Conservation (phyloP, 192 early-diverging fungal species). For the Backusella liffmaniae region DNA sequence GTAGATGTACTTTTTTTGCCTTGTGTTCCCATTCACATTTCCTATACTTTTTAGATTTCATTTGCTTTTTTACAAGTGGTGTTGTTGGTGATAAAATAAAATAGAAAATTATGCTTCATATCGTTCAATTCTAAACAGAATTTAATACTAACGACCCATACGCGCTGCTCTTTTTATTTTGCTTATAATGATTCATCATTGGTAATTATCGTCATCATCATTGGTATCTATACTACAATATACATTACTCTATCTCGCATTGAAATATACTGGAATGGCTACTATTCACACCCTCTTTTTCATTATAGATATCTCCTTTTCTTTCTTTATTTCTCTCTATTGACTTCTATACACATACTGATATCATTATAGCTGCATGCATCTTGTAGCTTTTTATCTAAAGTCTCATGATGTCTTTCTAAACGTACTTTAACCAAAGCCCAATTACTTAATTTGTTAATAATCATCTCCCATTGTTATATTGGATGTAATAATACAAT, state of each 20-base stretch:
- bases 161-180: neutral
- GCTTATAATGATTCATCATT: neutral
- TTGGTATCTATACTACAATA: neutral
- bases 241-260: neutral
- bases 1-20: neutral
- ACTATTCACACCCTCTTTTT: neutral
- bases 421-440: neutral
- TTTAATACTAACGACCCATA: slow-evolving; percentile 8
- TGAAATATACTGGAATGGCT: neutral
- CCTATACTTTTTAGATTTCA: neutral
- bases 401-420: slow-evolving; percentile 1
- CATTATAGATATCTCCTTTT: neutral
- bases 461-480: neutral
- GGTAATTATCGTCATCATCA: neutral
- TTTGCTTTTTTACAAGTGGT: neutral
- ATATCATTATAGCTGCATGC: neutral
- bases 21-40: slow-evolving; percentile 8
- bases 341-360: neutral
- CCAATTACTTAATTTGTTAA: neutral
- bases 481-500: neutral
- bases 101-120: slow-evolving; percentile 8
- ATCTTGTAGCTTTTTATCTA: neutral
- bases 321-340: neutral
- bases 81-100: neutral
- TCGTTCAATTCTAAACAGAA: slow-evolving; percentile 9